These are phyloP conservation scores for Euptelea pleiosperma DNA, from an alignment of 164 flowering plant species.

Conservation along the genomic window DNA sequence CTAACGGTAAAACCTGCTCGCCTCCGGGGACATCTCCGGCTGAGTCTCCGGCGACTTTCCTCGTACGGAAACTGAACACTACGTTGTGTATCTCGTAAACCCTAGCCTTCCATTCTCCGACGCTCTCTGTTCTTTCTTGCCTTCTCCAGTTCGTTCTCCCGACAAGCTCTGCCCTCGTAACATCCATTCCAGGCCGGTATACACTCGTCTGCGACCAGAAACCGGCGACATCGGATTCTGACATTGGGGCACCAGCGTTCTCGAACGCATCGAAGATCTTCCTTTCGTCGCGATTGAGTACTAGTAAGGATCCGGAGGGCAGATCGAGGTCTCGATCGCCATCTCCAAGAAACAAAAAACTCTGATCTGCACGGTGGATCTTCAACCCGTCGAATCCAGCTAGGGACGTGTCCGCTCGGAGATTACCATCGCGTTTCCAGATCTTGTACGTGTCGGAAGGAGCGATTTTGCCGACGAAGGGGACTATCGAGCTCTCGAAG, in stretches of 20 bases:
- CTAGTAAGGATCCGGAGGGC: conserved; percentile 60
- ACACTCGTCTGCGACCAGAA: conserved; percentile 71
- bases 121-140: conserved; percentile 72
- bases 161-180: conserved; percentile 73
- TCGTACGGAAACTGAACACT: conserved; percentile 69
- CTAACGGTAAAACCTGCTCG: conserved; percentile 57
- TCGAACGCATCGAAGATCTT: conserved; percentile 79
- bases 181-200: conserved; percentile 93
- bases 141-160: conserved; percentile 79
- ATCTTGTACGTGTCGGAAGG: conserved; percentile 93
- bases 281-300: conserved; percentile 61
- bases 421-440: conserved; percentile 90
- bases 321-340: conserved; percentile 37
- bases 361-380: conserved; percentile 85
- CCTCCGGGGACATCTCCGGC: conserved; percentile 29
- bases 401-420: conserved; percentile 84
- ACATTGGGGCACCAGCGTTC: conserved; percentile 68
- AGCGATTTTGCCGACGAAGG: conserved; percentile 81
- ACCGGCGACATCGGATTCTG: conserved; percentile 58
- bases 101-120: conserved; percentile 86
- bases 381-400: conserved; percentile 94
- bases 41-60: conserved; percentile 44
- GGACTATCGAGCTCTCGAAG: conserved; percentile 91
- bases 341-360: conserved; percentile 84
- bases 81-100: conserved; percentile 86